Conservation (phyloP, 2,329 filamentous ascomycete genomes). For the Arthrobotrys conoides region DNA sequence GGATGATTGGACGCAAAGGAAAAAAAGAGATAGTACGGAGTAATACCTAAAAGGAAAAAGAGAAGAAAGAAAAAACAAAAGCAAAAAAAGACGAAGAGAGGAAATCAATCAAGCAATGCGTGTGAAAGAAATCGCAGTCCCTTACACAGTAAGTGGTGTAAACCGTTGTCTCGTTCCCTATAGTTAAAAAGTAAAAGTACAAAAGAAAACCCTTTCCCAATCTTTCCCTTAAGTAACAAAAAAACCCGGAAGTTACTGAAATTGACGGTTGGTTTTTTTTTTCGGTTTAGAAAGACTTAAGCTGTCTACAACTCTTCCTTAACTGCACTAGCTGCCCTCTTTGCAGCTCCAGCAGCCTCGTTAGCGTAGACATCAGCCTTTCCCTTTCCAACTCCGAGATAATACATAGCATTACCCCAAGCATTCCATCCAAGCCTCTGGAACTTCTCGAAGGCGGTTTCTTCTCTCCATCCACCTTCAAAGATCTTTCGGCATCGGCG, state of each 20-base stretch:
- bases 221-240: background rate
- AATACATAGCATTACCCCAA: conserved; percentile 47
- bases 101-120: conserved; percentile 20
- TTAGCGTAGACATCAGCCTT: conserved; percentile 48
- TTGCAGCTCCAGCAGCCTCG: conserved; percentile 34
- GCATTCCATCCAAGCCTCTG: conserved; percentile 68
- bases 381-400: conserved; percentile 53
- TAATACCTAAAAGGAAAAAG: conserved; percentile 9
- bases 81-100: background rate
- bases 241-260: background rate
- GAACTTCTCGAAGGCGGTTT: conserved; percentile 68
- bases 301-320: conserved; percentile 55
- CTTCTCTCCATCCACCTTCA: conserved; percentile 79
- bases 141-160: conserved; percentile 1
- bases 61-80: background rate
- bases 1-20: background rate
- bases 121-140: background rate
- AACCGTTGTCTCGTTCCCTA: conserved; percentile 9
- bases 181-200: conserved; percentile 14
- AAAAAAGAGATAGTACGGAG: background rate
- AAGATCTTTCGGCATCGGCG: conserved; percentile 83
- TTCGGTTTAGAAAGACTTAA: background rate
- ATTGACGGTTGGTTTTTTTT: background rate
- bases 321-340: conserved; percentile 25
- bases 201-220: conserved; percentile 15